Conservation (phyloP, 768 basidiomycete genomes). For the Hydnum rufescens region DNA sequence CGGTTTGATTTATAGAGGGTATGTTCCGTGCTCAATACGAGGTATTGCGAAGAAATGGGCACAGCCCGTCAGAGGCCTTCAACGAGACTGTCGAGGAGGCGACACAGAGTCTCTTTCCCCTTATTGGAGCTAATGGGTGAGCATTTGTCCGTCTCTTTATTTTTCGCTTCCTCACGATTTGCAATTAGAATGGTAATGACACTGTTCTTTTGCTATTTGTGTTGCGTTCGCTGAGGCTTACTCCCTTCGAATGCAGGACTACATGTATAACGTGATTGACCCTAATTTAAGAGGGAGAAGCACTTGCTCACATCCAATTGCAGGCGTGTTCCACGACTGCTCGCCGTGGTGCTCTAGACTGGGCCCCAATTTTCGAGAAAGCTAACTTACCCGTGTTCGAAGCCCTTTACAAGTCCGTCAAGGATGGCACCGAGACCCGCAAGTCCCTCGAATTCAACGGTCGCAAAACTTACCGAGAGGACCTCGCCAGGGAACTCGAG, state of each 20-base stretch:
- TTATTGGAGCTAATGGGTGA: conserved; percentile 87
- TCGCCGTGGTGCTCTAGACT: conserved; percentile 95
- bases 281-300: neutral
- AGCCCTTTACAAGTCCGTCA: conserved; percentile 83
- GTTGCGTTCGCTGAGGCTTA: conserved; percentile 1
- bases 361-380: conserved; percentile 93
- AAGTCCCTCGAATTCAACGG: conserved; percentile 94
- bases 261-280: conserved; percentile 61
- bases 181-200: neutral
- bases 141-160: conserved; percentile 14
- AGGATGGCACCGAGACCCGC: conserved; percentile 90
- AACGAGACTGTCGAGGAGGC: conserved; percentile 99
- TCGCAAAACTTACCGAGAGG: conserved; percentile 77
- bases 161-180: neutral
- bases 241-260: conserved; percentile 44
- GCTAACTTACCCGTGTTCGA: conserved; percentile 91
- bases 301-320: neutral
- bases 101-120: conserved; percentile 93
- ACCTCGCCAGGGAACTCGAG: conserved; percentile 77
- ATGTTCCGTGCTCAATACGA: conserved; percentile 98
- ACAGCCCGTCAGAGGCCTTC: conserved; percentile 95
- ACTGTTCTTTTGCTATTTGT: neutral
- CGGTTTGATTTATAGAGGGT: conserved; percentile 60
- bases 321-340: conserved; percentile 93
- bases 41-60: conserved; percentile 89